phyloP scores from a whole-genome alignment of 768 basidiomycete genomes.

The Dacryopinax spathularia region DNA sequence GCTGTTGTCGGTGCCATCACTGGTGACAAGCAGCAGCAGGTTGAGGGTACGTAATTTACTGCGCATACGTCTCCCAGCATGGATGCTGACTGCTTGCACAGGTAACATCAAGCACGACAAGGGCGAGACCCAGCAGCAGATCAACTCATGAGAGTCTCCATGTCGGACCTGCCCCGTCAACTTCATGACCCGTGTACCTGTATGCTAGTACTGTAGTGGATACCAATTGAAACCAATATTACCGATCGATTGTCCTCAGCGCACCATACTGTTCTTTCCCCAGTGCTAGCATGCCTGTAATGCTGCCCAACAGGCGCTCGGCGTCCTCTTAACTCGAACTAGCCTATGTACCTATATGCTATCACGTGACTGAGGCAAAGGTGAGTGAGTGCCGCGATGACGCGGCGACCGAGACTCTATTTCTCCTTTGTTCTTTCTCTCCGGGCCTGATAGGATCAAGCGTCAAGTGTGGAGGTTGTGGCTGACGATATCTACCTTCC shows the following conservation, averaged over 20 bases:
- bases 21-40: constrained; percentile 42
- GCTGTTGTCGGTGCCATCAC: constrained; percentile 39
- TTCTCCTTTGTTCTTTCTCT: too few species aligned
- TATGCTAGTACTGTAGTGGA: background rate
- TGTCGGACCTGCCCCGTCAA: background rate
- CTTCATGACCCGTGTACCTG: background rate
- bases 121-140: constrained; percentile 13
- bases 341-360: background rate
- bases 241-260: too few species aligned
- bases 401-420: too few species aligned
- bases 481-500: too few species aligned
- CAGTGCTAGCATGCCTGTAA: too few species aligned
- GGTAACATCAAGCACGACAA: constrained; percentile 11
- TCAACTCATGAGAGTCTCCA: constrained; percentile 9
- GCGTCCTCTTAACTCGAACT: too few species aligned
- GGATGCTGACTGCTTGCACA: background rate
- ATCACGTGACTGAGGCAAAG: background rate
- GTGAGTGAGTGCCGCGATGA: too few species aligned
- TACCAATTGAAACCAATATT: background rate
- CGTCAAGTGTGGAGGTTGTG: too few species aligned
- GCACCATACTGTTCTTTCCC: too few species aligned
- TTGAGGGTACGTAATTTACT: constrained; percentile 25
- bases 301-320: too few species aligned
- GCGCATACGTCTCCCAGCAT: background rate
- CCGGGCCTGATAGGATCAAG: too few species aligned